Percentiles rank a stretch among this genome's conserved stretches.
These are phyloP conservation scores for Solanum gracilifrons DNA, from an alignment of 257 asterid species.

Conservation along the genomic window DNA sequence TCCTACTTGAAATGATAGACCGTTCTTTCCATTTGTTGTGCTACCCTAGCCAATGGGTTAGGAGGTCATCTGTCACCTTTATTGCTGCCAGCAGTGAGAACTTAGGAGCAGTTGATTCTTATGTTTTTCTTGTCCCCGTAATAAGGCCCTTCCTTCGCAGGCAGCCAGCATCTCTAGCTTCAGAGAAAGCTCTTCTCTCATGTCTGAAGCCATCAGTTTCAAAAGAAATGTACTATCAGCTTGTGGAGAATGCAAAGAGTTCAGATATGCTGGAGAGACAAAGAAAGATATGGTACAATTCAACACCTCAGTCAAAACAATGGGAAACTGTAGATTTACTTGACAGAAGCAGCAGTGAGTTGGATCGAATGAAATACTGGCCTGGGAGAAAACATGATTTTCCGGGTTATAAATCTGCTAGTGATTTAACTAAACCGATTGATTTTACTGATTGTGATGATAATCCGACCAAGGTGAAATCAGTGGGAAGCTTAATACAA, in stretches of 20 bases:
- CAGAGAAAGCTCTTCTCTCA: constrained; percentile 70
- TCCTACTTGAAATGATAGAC: constrained; percentile 88
- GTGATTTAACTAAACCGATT: constrained; percentile 20
- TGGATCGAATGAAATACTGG: constrained; percentile 62
- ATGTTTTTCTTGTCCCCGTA: constrained; percentile 87
- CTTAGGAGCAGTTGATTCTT: constrained; percentile 96
- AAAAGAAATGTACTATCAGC: constrained; percentile 61
- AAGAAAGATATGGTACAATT: constrained; percentile 92
- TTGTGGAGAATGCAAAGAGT: constrained; percentile 72
- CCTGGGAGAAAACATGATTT: constrained; percentile 45
- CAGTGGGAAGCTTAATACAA: constrained; percentile 41
- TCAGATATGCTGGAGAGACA: constrained; percentile 97
- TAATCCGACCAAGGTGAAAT: constrained; percentile 38
- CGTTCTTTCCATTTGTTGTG: constrained; percentile 80
- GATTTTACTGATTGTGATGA: constrained; percentile 32
- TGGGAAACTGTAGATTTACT: constrained; percentile 58
- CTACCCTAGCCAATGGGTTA: constrained; percentile 93
- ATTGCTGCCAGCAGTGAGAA: constrained; percentile 87
- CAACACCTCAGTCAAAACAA: constrained; percentile 61
- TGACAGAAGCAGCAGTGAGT: constrained; percentile 61
- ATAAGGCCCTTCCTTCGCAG: constrained; percentile 84
- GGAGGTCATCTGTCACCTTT: constrained; percentile 68
- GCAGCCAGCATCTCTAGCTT: constrained; percentile 91
- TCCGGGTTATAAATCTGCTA: constrained; percentile 25
- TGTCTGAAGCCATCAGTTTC: constrained; percentile 86